Evolutionary conservation across 768 basidiomycete genomes (phyloP), one percentile per base, ranked within the genome.

Genomic region (Lentinula lateritia): DNA sequence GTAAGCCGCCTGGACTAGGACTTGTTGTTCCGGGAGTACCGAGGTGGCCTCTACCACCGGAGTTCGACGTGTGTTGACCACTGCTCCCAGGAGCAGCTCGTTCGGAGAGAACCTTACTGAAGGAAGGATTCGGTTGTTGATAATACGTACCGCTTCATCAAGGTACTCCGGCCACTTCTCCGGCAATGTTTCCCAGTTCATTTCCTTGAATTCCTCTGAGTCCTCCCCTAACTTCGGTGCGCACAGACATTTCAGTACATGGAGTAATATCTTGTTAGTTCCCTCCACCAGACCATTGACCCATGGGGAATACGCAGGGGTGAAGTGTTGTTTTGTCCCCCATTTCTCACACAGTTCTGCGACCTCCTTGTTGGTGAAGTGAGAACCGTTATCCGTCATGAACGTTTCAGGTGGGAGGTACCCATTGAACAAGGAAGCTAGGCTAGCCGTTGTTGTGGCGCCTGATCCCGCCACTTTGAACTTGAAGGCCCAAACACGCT

Each of bases 351-450:
- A 81, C 53, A 66, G 64, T 1, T 59, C 66, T 0, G 41, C 2
- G 0, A 80, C 70, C 8, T 74, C 73, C 4, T 66, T 32, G 63
- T 73, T 74, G 32, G 74, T 65, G 61, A 79, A 80, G 57, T 78
- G 72, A 1, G 61, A 56, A 2, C 54, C 35, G 6, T 34, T 34
- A 23, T 55, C 54, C 1, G 54, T 38, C 54, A 55, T 55, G 12
- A 80, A 67, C 0, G 66, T 66, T 42, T 78, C 72, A 0, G 73
- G 66, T 0, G 64, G 52, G 1, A 54, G 34, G 57, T 70, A 77
- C 0, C 50, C 42, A 3, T 67, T 50, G 34, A 62, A 67, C 15
- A 80, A 71, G 15, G 28, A 20, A 1, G 12, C 9, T 18, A 55
- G 12, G 36, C 54, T 55, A 2, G 4, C 36, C 32, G 12, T 5